Evolutionary conservation across 306 rosid genomes (phyloP).

Genomic region (Potentilla sterilis): DNA sequence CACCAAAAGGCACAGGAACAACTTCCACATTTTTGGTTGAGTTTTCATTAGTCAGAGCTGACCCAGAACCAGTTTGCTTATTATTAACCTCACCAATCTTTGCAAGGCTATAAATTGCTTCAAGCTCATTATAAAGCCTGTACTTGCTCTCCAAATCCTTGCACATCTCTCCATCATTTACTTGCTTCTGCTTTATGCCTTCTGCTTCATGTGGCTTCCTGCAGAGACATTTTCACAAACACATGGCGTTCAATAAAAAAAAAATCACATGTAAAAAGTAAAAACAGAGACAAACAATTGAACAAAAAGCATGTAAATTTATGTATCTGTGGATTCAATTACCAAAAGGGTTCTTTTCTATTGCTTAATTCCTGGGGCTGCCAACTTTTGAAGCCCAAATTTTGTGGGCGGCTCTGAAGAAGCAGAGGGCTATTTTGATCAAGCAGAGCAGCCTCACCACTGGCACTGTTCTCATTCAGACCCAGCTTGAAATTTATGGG

Average conservation of each 20-base stretch:
- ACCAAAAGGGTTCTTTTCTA: slow-evolving; percentile 26
- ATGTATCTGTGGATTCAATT: neutral
- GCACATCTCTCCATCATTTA: slow-evolving; percentile 2
- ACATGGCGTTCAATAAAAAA: neutral
- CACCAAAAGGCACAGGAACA: slow-evolving; percentile 5
- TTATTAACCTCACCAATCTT: slow-evolving; percentile 18
- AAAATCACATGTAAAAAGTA: neutral
- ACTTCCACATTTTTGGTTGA: neutral
- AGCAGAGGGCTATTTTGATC: neutral
- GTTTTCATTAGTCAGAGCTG: slow-evolving; percentile 25
- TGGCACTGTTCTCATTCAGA: slow-evolving; percentile 16
- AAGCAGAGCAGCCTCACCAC: neutral
- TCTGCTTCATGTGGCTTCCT: slow-evolving; percentile 10
- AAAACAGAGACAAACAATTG: neutral
- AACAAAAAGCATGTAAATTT: neutral
- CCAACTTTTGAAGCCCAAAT: slow-evolving; percentile 22
- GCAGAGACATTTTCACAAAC: slow-evolving; percentile 17
- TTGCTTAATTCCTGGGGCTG: slow-evolving; percentile 17
- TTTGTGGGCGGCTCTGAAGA: slow-evolving; percentile 1
- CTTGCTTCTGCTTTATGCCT: slow-evolving; percentile 17
- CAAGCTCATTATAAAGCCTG: slow-evolving; percentile 26
- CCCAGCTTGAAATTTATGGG: slow-evolving; percentile 32
- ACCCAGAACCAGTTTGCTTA: slow-evolving; percentile 25
- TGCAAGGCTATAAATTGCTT: slow-evolving; percentile 23
- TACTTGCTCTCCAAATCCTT: slow-evolving; percentile 18